Conservation (phyloP, 805 yeast genomes). For the Maudiozyma pseudohumilis region DNA sequence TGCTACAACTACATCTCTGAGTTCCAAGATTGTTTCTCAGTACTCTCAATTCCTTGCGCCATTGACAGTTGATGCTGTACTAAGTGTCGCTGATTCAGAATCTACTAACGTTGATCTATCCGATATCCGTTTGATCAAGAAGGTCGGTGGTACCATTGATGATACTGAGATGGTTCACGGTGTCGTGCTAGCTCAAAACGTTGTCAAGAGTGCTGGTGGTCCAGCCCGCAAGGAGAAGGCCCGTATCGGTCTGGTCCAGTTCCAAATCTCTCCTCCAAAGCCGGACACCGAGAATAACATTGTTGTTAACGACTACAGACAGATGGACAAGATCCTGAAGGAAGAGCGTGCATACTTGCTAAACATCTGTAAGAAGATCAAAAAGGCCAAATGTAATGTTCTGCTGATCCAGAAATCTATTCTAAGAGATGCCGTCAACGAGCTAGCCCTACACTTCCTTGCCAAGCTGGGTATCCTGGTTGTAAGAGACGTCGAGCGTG, state of each 20-base stretch:
- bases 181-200: constrained; percentile 85
- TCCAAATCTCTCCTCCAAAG: constrained; percentile 92
- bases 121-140: constrained; percentile 83
- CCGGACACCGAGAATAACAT: constrained; percentile 97
- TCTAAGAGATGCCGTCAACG: constrained; percentile 89
- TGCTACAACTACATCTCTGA: constrained; percentile 90
- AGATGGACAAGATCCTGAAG: constrained; percentile 96
- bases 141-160: constrained; percentile 95
- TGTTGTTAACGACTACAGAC: constrained; percentile 95
- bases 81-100: constrained; percentile 56
- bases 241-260: constrained; percentile 78
- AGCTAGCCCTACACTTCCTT: constrained; percentile 86
- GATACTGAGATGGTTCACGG: constrained; percentile 92
- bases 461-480: constrained; percentile 90
- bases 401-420: constrained; percentile 86
- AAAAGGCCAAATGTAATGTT: constrained; percentile 93
- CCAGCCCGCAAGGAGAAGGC: constrained; percentile 94
- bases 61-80: constrained; percentile 85
- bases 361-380: constrained; percentile 91
- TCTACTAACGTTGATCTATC: constrained; percentile 69
- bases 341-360: constrained; percentile 94
- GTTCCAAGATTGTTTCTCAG: constrained; percentile 93
- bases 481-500: constrained; percentile 90
- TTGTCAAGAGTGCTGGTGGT: constrained; percentile 84
- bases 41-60: constrained; percentile 81